These are phyloP conservation scores for Lanmaoa pseudosensibilis DNA, from an alignment of 768 basidiomycete species.

Conservation along the genomic window DNA sequence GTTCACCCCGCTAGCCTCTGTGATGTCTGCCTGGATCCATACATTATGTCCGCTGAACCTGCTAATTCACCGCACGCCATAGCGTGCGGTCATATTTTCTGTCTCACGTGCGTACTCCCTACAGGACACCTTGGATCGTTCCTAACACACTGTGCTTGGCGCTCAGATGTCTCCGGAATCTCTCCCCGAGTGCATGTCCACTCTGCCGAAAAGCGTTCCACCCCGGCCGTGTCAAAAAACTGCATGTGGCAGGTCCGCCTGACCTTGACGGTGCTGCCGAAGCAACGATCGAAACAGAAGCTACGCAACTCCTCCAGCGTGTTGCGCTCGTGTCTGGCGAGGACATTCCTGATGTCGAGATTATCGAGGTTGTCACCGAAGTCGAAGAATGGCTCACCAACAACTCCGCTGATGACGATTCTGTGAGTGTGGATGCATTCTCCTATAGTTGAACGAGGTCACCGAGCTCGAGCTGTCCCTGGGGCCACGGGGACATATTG, in stretches of 20 bases:
- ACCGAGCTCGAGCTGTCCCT: background rate
- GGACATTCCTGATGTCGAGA: conserved; percentile 32
- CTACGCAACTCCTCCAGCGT: conserved; percentile 37
- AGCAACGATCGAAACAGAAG: conserved; percentile 43
- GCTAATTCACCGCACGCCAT: conserved; percentile 65
- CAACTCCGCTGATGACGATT: conserved; percentile 42
- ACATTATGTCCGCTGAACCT: conserved; percentile 48
- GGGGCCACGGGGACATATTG: background rate
- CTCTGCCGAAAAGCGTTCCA: conserved; percentile 64
- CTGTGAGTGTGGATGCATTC: conserved; percentile 24
- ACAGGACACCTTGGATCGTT: conserved; percentile 14
- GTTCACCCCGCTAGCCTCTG: conserved; percentile 71
- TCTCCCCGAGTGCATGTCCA: conserved; percentile 56
- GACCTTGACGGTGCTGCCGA: conserved; percentile 36
- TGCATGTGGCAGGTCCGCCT: conserved; percentile 58
- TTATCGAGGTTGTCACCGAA: conserved; percentile 43
- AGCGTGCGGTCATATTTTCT: conserved; percentile 78
- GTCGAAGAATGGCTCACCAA: conserved; percentile 51
- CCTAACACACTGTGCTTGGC: conserved; percentile 2
- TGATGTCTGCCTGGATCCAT: conserved; percentile 73
- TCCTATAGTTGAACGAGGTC: background rate
- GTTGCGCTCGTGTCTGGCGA: conserved; percentile 37
- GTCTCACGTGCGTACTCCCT: conserved; percentile 51
- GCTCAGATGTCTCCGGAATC: conserved; percentile 54
- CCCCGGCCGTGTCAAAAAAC: conserved; percentile 58